Base-by-base conservation (phyloP, 768 basidiomycete species). In the Auricularia sp. region DNA sequence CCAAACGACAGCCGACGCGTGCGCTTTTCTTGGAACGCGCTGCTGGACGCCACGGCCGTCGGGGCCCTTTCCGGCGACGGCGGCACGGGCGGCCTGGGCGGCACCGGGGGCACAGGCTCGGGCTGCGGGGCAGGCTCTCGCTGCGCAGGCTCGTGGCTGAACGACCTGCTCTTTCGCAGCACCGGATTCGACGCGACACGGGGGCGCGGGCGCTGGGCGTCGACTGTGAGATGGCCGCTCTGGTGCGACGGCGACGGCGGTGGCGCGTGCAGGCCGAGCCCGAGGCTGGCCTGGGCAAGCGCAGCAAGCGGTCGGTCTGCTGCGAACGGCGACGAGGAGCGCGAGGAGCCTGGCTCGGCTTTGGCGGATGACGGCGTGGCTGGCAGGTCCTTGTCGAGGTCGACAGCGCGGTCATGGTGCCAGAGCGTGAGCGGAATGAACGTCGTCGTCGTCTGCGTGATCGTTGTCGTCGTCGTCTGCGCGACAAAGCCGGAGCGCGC, bases 391-490 rank as follows among this genome's bases (percentile, higher is more conserved):
- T 86, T 85, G 65, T 76, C 75, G 39, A 71, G 61, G 58, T 69
- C 64, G 33, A 64, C 62, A 34, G 63, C 68, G 18, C 37, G 61
- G 35, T 74, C 76, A 66, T 82, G 85, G 69, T 82, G 82, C 87
- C 86, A 88, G 66, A 80, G 78, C 16, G 87, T 84, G 33, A 86
- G 74, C 29, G 87, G 85, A 73, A 89, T 84, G 75, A 89, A 84
- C 13, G 81, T 80, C 18, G 64, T 64, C 29, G 78, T 77, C 35
- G 82, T 82, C 35, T 77, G 80, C 34, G 81, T 82, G 62, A 81
- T 81, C 34, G 80, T 81, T n/a, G 71, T 35, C 24, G 34, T 35
- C 24, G 21, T 14, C 24, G 56, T 59, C 11, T 59, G 56, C 29
- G 34, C 29, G 56, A 59, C 14, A 29, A 59, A 59, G 34, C 29